Evolutionary conservation across 768 basidiomycete species (phyloP).

Genomic region (Gautieria morchelliformis): DNA sequence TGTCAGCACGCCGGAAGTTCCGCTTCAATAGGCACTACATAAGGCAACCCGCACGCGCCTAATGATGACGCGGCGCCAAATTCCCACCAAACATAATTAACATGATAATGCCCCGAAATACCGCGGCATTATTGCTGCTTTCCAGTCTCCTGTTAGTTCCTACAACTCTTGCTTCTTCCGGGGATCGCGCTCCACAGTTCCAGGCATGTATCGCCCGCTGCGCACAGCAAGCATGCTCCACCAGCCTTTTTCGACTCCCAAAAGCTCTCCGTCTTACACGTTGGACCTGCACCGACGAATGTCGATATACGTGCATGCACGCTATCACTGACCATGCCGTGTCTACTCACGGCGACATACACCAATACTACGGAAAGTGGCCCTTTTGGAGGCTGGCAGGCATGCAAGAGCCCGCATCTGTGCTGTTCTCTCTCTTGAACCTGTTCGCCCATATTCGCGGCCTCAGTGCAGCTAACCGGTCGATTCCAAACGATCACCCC

Average conservation of each 20-base stretch:
- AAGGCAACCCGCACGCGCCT: too few relatives aligned
- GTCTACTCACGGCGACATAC: conserved; percentile 30
- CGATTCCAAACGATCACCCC: conserved; percentile 48
- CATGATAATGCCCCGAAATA: neutral
- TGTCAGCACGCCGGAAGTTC: too few relatives aligned
- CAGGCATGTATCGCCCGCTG: conserved; percentile 42
- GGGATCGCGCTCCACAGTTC: conserved; percentile 50
- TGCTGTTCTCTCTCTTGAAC: conserved; percentile 83
- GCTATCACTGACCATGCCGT: conserved; percentile 51
- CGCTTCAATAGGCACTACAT: too few relatives aligned
- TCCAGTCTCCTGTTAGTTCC: neutral
- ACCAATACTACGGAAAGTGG: conserved; percentile 96
- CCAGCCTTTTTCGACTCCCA: conserved; percentile 22
- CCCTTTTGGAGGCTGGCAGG: conserved; percentile 85
- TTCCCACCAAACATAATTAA: too few relatives aligned
- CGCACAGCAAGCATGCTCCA: conserved; percentile 29
- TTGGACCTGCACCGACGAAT: conserved; percentile 87
- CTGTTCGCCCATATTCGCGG: conserved; percentile 67
- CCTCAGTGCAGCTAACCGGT: conserved; percentile 33
- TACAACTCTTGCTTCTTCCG: conserved; percentile 40
- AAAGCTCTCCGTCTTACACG: conserved; percentile 54
- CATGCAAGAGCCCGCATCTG: conserved; percentile 91
- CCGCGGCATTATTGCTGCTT: neutral
- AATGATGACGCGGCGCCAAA: too few relatives aligned
- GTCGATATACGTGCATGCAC: conserved; percentile 87